Conservation (phyloP, 805 yeast species). For the Vanderwaltozyma polyspora region DNA sequence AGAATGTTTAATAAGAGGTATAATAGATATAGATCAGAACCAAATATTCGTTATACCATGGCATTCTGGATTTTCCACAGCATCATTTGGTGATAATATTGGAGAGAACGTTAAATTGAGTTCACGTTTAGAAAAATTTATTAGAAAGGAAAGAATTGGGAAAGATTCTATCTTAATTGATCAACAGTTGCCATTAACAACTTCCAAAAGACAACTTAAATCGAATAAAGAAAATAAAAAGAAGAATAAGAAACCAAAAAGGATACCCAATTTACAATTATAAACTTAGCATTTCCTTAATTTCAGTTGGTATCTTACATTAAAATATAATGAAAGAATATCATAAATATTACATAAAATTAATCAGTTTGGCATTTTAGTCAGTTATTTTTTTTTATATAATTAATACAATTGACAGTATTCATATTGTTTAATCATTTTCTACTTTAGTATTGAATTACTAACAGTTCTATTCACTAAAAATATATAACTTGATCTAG, state of each 20-base stretch:
- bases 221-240: slow-evolving; percentile 9
- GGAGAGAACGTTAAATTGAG: slow-evolving; percentile 16
- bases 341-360: too few relatives aligned
- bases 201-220: slow-evolving; percentile 4
- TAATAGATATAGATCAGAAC: slow-evolving; percentile 12
- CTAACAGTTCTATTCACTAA: too few relatives aligned
- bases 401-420: too few relatives aligned
- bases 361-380: too few relatives aligned
- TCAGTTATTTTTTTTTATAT: too few relatives aligned
- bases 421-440: too few relatives aligned
- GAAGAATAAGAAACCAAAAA: slow-evolving; percentile 7
- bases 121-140: slow-evolving; percentile 9
- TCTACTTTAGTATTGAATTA: too few relatives aligned
- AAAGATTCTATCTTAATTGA: too few relatives aligned
- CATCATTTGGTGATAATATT: slow-evolving; percentile 15
- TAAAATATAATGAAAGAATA: too few relatives aligned
- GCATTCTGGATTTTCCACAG: slow-evolving; percentile 12
- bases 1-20: slow-evolving; percentile 10
- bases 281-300: too few relatives aligned
- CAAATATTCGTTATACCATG: slow-evolving; percentile 15
- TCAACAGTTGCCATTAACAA: neutral
- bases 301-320: too few relatives aligned
- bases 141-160: slow-evolving; percentile 5
- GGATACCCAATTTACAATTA: slow-evolving; percentile 5
- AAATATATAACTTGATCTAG: too few relatives aligned